Conservation (phyloP, 2,329 filamentous ascomycete species). For the Botryotinia globosa region DNA sequence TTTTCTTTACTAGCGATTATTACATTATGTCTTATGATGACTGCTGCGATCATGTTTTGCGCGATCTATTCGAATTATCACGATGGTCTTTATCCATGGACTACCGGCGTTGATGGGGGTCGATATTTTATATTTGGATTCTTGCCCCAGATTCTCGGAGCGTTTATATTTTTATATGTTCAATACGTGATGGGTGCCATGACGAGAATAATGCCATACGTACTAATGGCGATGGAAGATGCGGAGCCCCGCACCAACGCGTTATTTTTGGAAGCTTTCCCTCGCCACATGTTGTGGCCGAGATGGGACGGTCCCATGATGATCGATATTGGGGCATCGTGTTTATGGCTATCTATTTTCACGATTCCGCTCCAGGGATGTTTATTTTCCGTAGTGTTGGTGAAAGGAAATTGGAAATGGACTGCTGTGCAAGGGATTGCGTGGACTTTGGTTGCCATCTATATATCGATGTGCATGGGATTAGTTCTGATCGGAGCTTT, state of each 20-base stretch:
- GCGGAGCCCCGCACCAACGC: conserved; percentile 59
- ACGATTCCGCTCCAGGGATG: conserved; percentile 79
- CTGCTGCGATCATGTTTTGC: conserved; percentile 67
- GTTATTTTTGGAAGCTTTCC: conserved; percentile 60
- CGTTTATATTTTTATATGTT: conserved; percentile 70
- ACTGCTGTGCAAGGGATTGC: conserved; percentile 72
- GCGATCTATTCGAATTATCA: conserved; percentile 64
- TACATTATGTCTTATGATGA: conserved; percentile 64
- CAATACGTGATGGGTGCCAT: conserved; percentile 71
- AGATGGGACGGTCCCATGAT: conserved; percentile 65
- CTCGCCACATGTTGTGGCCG: conserved; percentile 66
- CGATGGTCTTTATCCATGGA: conserved; percentile 66
- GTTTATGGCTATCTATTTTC: conserved; percentile 76
- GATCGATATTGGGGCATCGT: conserved; percentile 62
- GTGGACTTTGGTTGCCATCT: conserved; percentile 75
- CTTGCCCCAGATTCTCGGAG: conserved; percentile 74
- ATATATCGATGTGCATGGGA: conserved; percentile 62
- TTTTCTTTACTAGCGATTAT: conserved; percentile 60
- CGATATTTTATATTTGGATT: conserved; percentile 86
- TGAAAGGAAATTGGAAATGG: conserved; percentile 70
- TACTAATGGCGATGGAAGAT: conserved; percentile 67
- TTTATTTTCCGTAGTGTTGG: conserved; percentile 64
- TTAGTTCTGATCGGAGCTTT: conserved; percentile 58
- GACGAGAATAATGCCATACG: conserved; percentile 75
- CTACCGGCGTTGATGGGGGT: conserved; percentile 61